Evolutionary conservation across 1,284 basidiomycete species (phyloP), one percentile per base, ranked within the genome.

Genomic region (Malassezia japonica): DNA sequence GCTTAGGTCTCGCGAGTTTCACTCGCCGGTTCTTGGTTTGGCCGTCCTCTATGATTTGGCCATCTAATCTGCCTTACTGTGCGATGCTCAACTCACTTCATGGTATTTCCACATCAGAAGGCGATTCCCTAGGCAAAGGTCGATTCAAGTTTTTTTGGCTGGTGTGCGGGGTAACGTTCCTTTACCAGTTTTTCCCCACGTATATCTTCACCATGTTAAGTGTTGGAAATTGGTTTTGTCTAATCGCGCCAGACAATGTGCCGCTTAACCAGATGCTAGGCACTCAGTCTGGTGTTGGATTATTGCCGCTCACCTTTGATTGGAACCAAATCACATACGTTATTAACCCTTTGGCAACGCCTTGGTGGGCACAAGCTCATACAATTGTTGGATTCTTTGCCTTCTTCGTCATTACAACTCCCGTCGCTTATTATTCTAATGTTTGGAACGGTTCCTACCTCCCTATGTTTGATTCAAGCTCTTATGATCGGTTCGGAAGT

Each of bases 301-400:
- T 96, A 82, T 83, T 86, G 50, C 60, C 91, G 51, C 59, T 98
- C 52, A 92, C 89, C 0, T 92, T 96, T 72, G 92, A 99, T 75
- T 98, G 94, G 92, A 79, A 83, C 7, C 83, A 92, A 74, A 87
- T 99, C 61, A 77, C 81, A 27, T 95, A 84, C 82, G 84, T 90
- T 56, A 86, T 85, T 2, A 87, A 85, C 60, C 92, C 94, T 3
- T 77, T 98, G 52, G 85, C 90, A 79, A 81, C 84, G 18, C 92
- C 94, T 2, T 98, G 91, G 91, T 98, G 91, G 91, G 91, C 92
- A 0, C 81, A 89, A 72, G 84, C 85, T 39, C 92, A 98, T 74
- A 79, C 91, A 51, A 86, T 89, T 64, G 65, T 81, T 35, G 87
- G 89, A 2, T 96, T 95, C 73, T 80, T 89, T 33, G 40, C 90